Conservation (phyloP, 139 green algal genomes). For the Asterochloris erici region DNA sequence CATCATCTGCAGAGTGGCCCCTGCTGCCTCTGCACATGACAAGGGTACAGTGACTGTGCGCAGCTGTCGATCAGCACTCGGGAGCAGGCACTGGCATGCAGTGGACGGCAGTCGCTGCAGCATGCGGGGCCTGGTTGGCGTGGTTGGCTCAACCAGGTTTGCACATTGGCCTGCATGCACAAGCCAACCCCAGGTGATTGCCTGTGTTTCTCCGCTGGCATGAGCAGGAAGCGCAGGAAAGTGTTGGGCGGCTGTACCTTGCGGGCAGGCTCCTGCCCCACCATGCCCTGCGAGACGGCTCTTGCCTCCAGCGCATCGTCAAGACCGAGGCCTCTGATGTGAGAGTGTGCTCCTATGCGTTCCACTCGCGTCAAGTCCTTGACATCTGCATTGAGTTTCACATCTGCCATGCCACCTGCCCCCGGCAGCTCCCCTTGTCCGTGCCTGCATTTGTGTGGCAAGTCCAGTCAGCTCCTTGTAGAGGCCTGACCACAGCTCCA, state of each 20-base stretch:
- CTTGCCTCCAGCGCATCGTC: constrained; percentile 92
- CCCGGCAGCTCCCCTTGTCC: background rate
- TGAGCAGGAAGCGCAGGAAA: background rate
- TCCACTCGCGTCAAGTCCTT: constrained; percentile 95
- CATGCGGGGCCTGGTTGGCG: no score
- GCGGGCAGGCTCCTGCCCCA: constrained; percentile 85
- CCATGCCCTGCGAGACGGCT: constrained; percentile 93
- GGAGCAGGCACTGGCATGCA: no score
- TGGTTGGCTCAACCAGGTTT: no score
- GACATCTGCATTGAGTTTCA: constrained; percentile 75
- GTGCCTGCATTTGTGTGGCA: no score
- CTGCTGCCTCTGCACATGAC: no score
- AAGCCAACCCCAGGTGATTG: background rate
- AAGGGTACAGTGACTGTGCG: no score
- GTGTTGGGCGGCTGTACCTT: constrained; percentile 55
- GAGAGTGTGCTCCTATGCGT: constrained; percentile 94
- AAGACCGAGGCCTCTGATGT: constrained; percentile 96
- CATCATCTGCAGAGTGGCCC: background rate
- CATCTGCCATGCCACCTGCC: constrained; percentile 41
- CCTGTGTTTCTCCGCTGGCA: background rate
- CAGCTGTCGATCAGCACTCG: no score
- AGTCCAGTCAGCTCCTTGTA: no score
- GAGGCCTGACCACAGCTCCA: no score
- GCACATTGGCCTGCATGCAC: background rate
- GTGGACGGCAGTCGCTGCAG: no score